phyloP scores from a whole-genome alignment of 176 grass and related monocot species.

The Cenchrus americanus region DNA sequence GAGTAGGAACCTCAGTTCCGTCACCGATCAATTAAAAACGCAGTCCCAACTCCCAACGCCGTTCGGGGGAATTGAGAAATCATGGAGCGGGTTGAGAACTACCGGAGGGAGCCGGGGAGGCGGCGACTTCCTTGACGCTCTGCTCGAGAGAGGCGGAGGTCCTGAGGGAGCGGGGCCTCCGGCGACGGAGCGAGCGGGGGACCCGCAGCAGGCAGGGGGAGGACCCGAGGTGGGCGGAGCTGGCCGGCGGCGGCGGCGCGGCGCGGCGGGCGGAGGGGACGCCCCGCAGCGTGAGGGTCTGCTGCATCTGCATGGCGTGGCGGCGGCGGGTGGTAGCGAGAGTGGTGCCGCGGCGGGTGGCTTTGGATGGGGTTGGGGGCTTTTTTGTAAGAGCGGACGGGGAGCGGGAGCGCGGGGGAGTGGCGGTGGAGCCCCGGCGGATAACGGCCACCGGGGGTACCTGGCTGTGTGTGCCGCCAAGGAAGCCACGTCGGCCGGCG shows the following conservation, averaged over 20 bases:
- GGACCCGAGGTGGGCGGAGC: constrained; percentile 8
- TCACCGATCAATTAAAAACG: neutral
- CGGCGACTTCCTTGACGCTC: constrained; percentile 54
- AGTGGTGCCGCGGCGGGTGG: constrained; percentile 53
- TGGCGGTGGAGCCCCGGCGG: constrained; percentile 34
- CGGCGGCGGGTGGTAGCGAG: neutral
- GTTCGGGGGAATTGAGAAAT: neutral
- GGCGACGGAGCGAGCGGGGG: constrained; percentile 14
- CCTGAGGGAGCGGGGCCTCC: constrained; percentile 43
- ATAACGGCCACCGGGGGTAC: constrained; percentile 40
- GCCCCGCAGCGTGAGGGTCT: constrained; percentile 35
- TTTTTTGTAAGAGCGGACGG: constrained; percentile 44
- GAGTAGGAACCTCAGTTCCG: neutral
- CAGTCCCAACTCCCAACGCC: neutral
- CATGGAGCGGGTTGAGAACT: neutral
- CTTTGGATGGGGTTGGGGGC: constrained; percentile 10
- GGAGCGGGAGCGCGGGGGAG: neutral
- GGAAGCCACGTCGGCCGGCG: constrained; percentile 40
- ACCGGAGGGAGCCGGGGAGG: constrained; percentile 45
- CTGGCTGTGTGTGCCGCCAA: constrained; percentile 33
- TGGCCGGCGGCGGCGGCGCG: constrained; percentile 18
- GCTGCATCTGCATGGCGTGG: constrained; percentile 54
- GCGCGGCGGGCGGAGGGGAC: constrained; percentile 40
- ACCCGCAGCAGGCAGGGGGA: constrained; percentile 26
- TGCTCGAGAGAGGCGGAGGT: constrained; percentile 52